Evolutionary conservation across 108 stramenopile species (phyloP), one percentile per base, ranked within the genome.

Genomic region (Discostella pseudostelligera): DNA sequence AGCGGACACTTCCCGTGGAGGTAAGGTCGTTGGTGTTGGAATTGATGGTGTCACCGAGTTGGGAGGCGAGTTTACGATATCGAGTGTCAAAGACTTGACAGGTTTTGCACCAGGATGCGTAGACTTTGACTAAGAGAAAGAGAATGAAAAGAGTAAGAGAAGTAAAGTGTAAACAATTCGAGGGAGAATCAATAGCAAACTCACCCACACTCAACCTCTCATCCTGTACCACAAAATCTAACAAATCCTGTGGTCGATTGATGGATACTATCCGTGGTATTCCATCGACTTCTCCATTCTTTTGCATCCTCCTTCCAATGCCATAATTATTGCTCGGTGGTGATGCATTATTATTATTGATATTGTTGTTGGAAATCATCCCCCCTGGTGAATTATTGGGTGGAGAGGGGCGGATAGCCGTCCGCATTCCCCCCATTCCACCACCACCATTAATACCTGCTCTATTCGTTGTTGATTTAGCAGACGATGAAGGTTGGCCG

Each of bases 41-140:
- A 24, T 37, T 37, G 26, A 35, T 32, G 54, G 56, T 61, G 64
- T 81, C 80, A 7, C 76, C 75, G n/a, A 76, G 20, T 57, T 77
- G 71, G 6, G 57, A 58, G 37, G 76, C 76, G 11, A 81, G 71
- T 49, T 81, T 70, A 9, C 66, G 64, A 35, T 81, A 81, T 0
- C 69, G 54, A 5, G 56, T 63, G 48, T 70, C 76, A 37, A 81
- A 81, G 19, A 62, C 57, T 28, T 63, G 48, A 51, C 80, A 81
- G 6, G 76, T 77, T 62, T 76, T 77, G 60, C 80, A 81, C 80
- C 80, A 81, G 42, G 48, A 60, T 26, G 80, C 80, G 22, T 73
- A 78, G 14, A 77, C 74, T 58, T 78, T 81, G 44, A 78, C 69
- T 77, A 58, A 4, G 1, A 19, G 21, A n/a, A 17, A 20, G 21